Percentiles rank a stretch among this genome's conserved stretches.
Evolutionary conservation across 2,329 filamentous ascomycete genomes (phyloP).

Genomic region (Pleoardoris graminearum): DNA sequence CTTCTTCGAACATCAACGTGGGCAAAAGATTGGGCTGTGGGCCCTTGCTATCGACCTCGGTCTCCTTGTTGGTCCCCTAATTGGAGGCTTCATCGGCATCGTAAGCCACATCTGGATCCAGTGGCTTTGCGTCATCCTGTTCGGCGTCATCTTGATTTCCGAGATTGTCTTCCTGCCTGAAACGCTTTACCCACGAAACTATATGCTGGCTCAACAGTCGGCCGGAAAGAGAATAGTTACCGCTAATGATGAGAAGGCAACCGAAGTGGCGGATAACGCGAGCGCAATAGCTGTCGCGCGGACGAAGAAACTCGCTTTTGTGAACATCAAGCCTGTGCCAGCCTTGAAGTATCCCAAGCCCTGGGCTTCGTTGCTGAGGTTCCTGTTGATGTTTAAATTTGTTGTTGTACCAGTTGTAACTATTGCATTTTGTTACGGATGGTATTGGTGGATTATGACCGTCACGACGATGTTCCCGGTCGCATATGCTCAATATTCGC

Average conservation of each 20-base stretch:
- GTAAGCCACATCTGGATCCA: slow-evolving; percentile 4
- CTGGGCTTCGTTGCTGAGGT: slow-evolving; percentile 2
- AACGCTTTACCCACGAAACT: slow-evolving; percentile 1
- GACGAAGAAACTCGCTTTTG: slow-evolving; percentile 3
- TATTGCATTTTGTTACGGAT: slow-evolving; percentile 2
- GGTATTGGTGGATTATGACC: slow-evolving; percentile 6
- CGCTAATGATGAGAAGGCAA: neutral
- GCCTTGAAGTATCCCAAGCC: slow-evolving; percentile 3
- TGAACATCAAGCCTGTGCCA: neutral
- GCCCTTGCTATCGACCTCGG: slow-evolving; percentile 5
- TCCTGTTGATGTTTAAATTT: slow-evolving; percentile 6
- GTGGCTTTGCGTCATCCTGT: slow-evolving; percentile 6
- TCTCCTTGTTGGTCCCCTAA: neutral
- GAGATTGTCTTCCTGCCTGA: slow-evolving; percentile 1
- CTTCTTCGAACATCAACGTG: slow-evolving; percentile 5
- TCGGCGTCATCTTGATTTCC: neutral
- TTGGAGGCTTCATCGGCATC: slow-evolving; percentile 1
- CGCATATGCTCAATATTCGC: slow-evolving; percentile 1
- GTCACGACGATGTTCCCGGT: slow-evolving; percentile 7
- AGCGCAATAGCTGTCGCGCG: neutral
- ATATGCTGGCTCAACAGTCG: neutral
- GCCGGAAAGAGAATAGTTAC: neutral
- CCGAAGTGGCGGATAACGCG: neutral
- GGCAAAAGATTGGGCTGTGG: slow-evolving; percentile 6
- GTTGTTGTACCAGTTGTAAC: neutral